These are phyloP conservation scores for Aspergillus sclerotioniger DNA, from an alignment of 495 filamentous ascomycete genomes.

Conservation along the genomic window DNA sequence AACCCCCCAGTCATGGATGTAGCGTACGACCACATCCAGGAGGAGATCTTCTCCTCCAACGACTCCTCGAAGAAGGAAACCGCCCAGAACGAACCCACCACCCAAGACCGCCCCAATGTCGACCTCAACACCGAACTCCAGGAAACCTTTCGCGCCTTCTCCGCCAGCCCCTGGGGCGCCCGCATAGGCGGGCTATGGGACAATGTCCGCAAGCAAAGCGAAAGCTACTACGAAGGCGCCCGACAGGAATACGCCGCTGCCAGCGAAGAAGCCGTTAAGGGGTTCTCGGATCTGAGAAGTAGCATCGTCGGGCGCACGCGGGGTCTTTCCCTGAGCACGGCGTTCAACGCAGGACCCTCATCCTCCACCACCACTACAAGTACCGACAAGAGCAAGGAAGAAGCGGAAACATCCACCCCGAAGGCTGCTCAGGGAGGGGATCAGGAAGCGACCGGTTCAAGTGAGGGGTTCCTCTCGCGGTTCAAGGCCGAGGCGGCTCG, in stretches of 20 bases:
- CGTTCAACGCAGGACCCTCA: constrained; percentile 22
- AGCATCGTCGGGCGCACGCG: constrained; percentile 70
- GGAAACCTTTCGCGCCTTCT: constrained; percentile 92
- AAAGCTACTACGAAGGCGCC: constrained; percentile 80
- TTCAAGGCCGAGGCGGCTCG: constrained; percentile 79
- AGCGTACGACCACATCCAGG: constrained; percentile 95
- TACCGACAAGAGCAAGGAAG: constrained; percentile 30
- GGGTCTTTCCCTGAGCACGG: constrained; percentile 63
- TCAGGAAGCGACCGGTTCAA: constrained; percentile 49
- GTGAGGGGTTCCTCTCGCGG: constrained; percentile 73
- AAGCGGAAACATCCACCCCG: constrained; percentile 30
- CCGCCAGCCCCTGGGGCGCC: constrained; percentile 84
- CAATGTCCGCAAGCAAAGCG: constrained; percentile 86
- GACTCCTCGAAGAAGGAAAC: constrained; percentile 43
- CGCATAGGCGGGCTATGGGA: constrained; percentile 85
- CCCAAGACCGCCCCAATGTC: constrained; percentile 42
- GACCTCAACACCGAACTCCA: constrained; percentile 85
- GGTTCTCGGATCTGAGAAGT: constrained; percentile 70
- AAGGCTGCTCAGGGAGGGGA: constrained; percentile 40
- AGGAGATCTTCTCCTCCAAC: constrained; percentile 69
- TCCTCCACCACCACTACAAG: neutral
- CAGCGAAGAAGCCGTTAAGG: constrained; percentile 76
- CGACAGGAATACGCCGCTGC: constrained; percentile 76
- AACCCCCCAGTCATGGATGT: constrained; percentile 68
- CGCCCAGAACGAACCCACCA: constrained; percentile 38